These are phyloP conservation scores for Cephalotrichum gorgonifer DNA, from an alignment of 2,329 filamentous ascomycete genomes.

Conservation along the genomic window DNA sequence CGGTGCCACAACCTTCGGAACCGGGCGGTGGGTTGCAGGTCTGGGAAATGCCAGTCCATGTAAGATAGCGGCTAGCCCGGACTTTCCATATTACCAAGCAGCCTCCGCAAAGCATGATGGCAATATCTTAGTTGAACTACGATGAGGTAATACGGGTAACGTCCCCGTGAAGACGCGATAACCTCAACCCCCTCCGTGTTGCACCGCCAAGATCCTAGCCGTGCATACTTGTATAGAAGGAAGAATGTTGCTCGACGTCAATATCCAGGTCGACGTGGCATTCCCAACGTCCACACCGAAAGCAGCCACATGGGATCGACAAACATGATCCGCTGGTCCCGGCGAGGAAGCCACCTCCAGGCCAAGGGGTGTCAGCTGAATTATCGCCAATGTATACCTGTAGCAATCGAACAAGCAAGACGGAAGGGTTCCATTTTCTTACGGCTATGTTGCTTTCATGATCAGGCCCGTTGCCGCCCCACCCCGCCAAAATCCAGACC, in stretches of 20 bases:
- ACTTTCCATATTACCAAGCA: no score
- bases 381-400: neutral
- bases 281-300: neutral
- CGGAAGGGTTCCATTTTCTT: neutral
- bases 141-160: no score
- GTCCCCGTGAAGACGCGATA: no score
- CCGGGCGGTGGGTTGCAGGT: neutral
- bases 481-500: neutral
- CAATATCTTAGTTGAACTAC: no score
- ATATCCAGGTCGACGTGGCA: neutral
- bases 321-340: no score
- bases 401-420: neutral
- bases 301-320: neutral
- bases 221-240: no score
- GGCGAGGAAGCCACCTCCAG: no score
- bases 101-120: no score
- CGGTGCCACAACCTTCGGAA: neutral
- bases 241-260: no score
- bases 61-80: no score
- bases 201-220: no score
- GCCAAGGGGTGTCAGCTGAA: neutral
- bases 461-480: neutral
- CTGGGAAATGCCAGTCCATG: neutral
- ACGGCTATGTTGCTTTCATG: neutral
- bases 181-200: no score